Evolutionary conservation across 495 filamentous ascomycete genomes (phyloP).

Genomic region (Pseudotulostoma volvatum): DNA sequence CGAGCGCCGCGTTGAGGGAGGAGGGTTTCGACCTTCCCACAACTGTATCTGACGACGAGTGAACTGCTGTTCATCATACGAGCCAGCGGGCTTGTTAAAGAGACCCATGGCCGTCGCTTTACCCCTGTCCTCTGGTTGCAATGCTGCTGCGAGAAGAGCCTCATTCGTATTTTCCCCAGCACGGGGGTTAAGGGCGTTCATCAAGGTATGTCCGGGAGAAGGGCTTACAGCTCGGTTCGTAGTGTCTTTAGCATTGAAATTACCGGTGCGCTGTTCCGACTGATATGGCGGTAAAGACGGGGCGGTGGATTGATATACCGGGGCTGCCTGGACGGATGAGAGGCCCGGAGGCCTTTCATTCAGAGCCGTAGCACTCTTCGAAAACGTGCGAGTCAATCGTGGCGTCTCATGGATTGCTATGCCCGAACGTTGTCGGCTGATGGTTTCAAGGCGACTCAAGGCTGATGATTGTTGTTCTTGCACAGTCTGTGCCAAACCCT

Average conservation of each 20-base stretch:
- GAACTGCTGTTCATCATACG: constrained; percentile 74
- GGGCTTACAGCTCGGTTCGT: constrained; percentile 7
- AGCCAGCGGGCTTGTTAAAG: constrained; percentile 60
- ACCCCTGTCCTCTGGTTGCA: constrained; percentile 62
- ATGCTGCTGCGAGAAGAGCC: constrained; percentile 32
- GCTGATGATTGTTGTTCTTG: constrained; percentile 68
- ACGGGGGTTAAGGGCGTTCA: constrained; percentile 57
- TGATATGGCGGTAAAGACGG: constrained; percentile 30
- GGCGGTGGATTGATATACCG: constrained; percentile 30
- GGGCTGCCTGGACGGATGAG: constrained; percentile 17
- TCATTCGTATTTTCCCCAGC: constrained; percentile 52
- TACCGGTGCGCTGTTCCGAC: constrained; percentile 14
- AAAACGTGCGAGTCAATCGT: constrained; percentile 23
- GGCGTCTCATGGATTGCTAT: constrained; percentile 24
- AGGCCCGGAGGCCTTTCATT: constrained; percentile 30
- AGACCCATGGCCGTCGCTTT: constrained; percentile 76
- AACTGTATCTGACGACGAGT: constrained; percentile 64
- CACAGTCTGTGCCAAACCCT: constrained; percentile 59
- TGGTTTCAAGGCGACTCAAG: constrained; percentile 59
- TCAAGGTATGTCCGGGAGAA: constrained; percentile 27
- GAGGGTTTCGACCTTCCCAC: constrained; percentile 45
- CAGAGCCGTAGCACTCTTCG: constrained; percentile 40
- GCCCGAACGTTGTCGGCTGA: constrained; percentile 34
- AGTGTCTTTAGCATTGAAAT: constrained; percentile 2
- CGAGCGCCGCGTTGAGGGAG: constrained; percentile 19